Evolutionary conservation across 2,329 filamentous ascomycete genomes (phyloP).

Genomic region (Botrytis fragariae): DNA sequence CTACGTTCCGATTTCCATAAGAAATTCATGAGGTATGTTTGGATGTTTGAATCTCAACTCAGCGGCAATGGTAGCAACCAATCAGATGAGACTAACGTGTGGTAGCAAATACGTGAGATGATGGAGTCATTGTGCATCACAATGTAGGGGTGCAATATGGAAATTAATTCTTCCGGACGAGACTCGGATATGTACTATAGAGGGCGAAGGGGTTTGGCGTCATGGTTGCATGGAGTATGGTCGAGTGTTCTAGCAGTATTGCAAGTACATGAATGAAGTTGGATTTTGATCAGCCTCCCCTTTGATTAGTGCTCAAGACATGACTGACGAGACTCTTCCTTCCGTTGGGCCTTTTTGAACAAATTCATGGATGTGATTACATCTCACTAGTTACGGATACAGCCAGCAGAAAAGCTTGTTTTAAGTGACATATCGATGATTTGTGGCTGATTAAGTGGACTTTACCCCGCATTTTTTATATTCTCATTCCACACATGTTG

Average conservation of each 20-base stretch:
- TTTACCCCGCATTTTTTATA: neutral
- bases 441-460: conserved; percentile 2
- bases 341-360: neutral
- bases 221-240: neutral
- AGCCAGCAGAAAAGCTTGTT: conserved; percentile 12
- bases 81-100: conserved; percentile 19
- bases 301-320: neutral
- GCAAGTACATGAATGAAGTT: neutral
- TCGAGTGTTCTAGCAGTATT: neutral
- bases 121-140: conserved; percentile 14
- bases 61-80: neutral
- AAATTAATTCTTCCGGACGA: neutral
- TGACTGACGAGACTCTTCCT: neutral
- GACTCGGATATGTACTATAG: conserved; percentile 1
- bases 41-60: conserved; percentile 2
- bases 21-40: conserved; percentile 72
- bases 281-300: neutral
- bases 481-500: neutral
- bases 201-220: neutral
- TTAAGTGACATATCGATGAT: conserved; percentile 2
- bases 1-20: conserved; percentile 96
- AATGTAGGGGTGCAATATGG: neutral
- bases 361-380: neutral
- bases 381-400: neutral
- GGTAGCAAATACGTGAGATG: conserved; percentile 40